phyloP scores from a whole-genome alignment of 2,329 filamentous ascomycete species.

The Arthrinium puccinioides region DNA sequence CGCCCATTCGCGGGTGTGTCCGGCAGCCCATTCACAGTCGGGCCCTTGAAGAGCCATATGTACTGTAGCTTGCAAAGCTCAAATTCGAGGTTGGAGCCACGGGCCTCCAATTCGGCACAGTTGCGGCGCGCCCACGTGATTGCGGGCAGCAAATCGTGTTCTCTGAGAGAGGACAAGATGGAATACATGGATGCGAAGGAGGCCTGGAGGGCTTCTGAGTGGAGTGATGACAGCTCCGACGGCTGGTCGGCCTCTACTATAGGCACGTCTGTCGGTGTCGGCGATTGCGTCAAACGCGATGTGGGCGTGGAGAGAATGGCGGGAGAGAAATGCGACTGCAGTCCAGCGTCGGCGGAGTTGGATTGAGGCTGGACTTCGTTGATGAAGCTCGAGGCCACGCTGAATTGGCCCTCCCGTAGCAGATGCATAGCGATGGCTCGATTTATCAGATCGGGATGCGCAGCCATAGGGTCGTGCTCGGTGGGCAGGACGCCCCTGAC shows the following conservation, averaged over 20 bases:
- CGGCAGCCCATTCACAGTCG: conserved; percentile 44
- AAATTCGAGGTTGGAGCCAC: conserved; percentile 91
- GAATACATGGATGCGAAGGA: conserved; percentile 87
- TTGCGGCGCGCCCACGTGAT: conserved; percentile 80
- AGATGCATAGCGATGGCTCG: conserved; percentile 95
- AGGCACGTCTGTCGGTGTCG: conserved; percentile 16
- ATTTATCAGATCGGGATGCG: conserved; percentile 73
- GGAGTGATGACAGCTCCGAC: conserved; percentile 47
- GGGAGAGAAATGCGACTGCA: conserved; percentile 17
- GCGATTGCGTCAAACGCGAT: conserved; percentile 9
- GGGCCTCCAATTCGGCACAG: conserved; percentile 61
- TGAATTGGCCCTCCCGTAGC: conserved; percentile 87
- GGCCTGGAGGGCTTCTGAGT: conserved; percentile 63
- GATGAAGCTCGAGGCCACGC: conserved; percentile 78
- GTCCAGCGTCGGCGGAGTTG: conserved; percentile 3
- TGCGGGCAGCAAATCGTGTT: conserved; percentile 69
- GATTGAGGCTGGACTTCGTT: conserved; percentile 49
- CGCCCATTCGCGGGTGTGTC: conserved; percentile 46
- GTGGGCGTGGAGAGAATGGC: conserved; percentile 11
- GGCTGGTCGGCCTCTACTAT: conserved; percentile 25
- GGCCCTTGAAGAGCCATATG: conserved; percentile 75
- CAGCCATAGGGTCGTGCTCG: conserved; percentile 72
- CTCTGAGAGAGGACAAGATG: conserved; percentile 72
- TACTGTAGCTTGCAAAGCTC: conserved; percentile 88
- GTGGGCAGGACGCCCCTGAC: conserved; percentile 65